Base-by-base conservation (phyloP, 768 basidiomycete species). In the Tricholoma sp. region DNA sequence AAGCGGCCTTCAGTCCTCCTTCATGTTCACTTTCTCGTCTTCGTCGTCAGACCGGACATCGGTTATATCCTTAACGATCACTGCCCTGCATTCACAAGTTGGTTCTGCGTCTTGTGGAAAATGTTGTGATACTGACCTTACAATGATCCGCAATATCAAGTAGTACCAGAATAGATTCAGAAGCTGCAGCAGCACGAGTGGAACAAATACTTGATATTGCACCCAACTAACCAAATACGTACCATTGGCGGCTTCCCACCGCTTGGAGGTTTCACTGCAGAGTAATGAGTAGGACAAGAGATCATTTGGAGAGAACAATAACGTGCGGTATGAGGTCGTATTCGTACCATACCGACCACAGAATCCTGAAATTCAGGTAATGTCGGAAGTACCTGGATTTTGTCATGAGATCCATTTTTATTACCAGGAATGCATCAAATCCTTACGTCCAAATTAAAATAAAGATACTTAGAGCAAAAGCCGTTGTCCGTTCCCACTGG, bases 121-220 rank as follows among this genome's bases (percentile, higher is more conserved):
- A 28, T 55, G 11, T 13, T 24, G 24, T 12, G n/a, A 28, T 52
- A 74, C 85, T 45, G 60, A 93, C 91, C 89, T 80, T 49, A 79
- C 70, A 15, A 88, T 75, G 51, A 96, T 88, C 53, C 92, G 84
- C 67, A 81, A 70, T 68, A 98, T 94, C 28, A 94, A 76, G 72
- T 77, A 84, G 69, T 91, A 96, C 95, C 95, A 98, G 77, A 97
- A 97, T 24, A 96, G 57, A 67, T 98, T 98, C 63, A 99, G 76
- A 39, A 82, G 62, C 67, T 94, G 92, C 13, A 99, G 77, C 0
- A 92, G 72, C 6, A 84, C 59, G 55, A 98, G 72, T 0, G 94
- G 88, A 0, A 71, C 57, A 62, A 95, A 91, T 50, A 96, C 82
- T 61, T 94, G 91, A 63, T 83, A 86, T 63, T 77, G 82, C 82